Base-by-base conservation (phyloP, 768 basidiomycete species). In the Boletus rubescentipes region DNA sequence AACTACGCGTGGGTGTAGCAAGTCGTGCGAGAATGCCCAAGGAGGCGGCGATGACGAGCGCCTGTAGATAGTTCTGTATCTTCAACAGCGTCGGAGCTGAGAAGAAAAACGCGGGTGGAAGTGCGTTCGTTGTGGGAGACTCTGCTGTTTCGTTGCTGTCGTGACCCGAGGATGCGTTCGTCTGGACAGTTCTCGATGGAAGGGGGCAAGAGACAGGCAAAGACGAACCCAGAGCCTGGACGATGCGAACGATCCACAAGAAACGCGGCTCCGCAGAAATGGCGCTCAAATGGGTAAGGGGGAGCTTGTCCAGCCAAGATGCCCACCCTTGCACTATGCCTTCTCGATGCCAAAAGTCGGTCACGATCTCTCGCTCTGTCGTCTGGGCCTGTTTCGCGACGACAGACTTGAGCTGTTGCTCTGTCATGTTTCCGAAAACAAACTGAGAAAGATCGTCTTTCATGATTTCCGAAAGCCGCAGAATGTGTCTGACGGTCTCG, bases 41-140 rank as follows among this genome's bases (percentile, higher is more conserved):
- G 8, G 82, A 75, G 4, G 86, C 85, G 21, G 81, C 73, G 31
- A 89, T 83, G 15, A 86, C 76, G 11, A 89, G 74, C 5, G 87
- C 88, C 63, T 91, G 88, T 6, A 89, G 67, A 59, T 81, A 79
- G 58, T 91, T 87, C 67, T 91, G 88, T 12, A 82, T 61, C 62
- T 77, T 79, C 39, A 86, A 64, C 0, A 89, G 72, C 7, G 75
- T 66, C 2, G 83, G 82, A 5, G 74, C 62, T 2, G 75, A 75
- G 64, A 89, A 83, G 61, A 89, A 81, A 56, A 89, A 80, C 32
- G 83, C 80, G 0, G 87, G 85, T 1, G 89, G 87, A 15, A 90
- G 73, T 20, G 58, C 53, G 55, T 21, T 23, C 21, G 12, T 16
- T 9, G 37, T 34, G 29, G 44, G 30, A 16, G 53, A 16, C 10